Base-by-base conservation (phyloP, 306 rosid genomes). In the Quercus robur region DNA sequence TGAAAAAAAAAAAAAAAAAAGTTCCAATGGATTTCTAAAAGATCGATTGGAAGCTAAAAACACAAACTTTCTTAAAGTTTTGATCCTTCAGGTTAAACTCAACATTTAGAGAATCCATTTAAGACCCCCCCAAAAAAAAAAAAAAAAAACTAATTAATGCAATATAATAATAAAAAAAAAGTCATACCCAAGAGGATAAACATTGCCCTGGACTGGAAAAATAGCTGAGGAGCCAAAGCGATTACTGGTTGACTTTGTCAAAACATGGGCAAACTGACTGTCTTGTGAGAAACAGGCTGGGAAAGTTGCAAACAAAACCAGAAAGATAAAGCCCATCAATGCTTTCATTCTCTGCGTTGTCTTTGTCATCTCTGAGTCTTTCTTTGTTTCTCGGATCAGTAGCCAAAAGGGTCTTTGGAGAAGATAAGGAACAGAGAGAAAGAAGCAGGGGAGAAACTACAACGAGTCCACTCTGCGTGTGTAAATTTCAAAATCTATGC, bases 121-220 rank as follows among this genome's bases (percentile, higher is more conserved):
- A 38, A 38, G 46, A 8, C 3, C 10, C 9, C 41, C 41, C 35
- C 35, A 6, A 0, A 33, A 33, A 33, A 33, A 59, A 31, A 18
- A 72, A 72, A 73, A 74, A 4, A 46, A 28, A 31, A 28, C n/a
- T n/a, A 1, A 56, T 44, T 26, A 67, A 74, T 57, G 54, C 1
- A 4, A 52, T 55, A 14, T 75, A 76, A 72, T 30, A 9, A 31
- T 26, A 52, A 63, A 77, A 33, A 63, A 57, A 63, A 25, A 72
- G 5, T 66, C 90, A 56, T 86, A 94, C 98, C 98, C 97, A 62
- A 74, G 75, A 57, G 98, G 98, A 75, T 91, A 94, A 33, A 92
- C 97, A 68, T 91, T 92, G 61, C 98, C 97, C 14, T 67, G 79
- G 76, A 92, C 31, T 0, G 38, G 88, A 13, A 92, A 85, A 71